phyloP scores from a whole-genome alignment of 192 early-diverging fungal species.

The Coemansia asiatica region DNA sequence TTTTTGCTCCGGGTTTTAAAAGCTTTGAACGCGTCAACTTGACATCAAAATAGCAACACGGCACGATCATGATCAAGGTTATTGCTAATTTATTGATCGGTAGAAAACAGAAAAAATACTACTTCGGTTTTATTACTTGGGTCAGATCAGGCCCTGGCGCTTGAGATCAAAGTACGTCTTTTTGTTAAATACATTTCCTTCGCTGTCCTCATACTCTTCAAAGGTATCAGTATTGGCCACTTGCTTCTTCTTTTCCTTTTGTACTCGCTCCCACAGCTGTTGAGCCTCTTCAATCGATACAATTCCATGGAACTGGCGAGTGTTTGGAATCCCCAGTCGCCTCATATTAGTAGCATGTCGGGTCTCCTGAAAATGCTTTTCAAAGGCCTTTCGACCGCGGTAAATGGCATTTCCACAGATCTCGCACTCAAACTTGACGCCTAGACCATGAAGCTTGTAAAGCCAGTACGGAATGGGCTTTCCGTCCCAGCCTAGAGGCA shows the following conservation, averaged over 20 bases:
- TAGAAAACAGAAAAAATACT: neutral
- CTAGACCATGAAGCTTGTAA: conserved; percentile 95
- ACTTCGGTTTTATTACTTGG: too few species aligned
- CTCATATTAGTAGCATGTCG: conserved; percentile 94
- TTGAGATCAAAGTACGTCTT: conserved; percentile 85
- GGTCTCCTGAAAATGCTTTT: conserved; percentile 94
- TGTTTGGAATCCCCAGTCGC: conserved; percentile 85
- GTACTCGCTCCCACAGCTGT: conserved; percentile 85
- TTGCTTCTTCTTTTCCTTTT: conserved; percentile 64
- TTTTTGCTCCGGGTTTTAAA: too few species aligned
- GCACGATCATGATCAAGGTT: neutral
- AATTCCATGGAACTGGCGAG: conserved; percentile 88
- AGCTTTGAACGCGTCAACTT: neutral
- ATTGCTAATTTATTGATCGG: neutral
- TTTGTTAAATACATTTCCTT: conserved; percentile 72
- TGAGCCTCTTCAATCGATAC: conserved; percentile 84
- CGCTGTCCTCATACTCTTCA: conserved; percentile 84
- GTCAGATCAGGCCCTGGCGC: conserved; percentile 75
- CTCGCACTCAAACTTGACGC: conserved; percentile 92
- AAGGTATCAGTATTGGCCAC: conserved; percentile 74
- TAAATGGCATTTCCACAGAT: conserved; percentile 95
- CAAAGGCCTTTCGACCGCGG: conserved; percentile 95
- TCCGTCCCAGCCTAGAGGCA: conserved; percentile 96
- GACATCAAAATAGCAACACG: neutral
- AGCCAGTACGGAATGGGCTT: conserved; percentile 99